phyloP scores from a whole-genome alignment of 495 filamentous ascomycete species.

The Aspergillus sparsus region DNA sequence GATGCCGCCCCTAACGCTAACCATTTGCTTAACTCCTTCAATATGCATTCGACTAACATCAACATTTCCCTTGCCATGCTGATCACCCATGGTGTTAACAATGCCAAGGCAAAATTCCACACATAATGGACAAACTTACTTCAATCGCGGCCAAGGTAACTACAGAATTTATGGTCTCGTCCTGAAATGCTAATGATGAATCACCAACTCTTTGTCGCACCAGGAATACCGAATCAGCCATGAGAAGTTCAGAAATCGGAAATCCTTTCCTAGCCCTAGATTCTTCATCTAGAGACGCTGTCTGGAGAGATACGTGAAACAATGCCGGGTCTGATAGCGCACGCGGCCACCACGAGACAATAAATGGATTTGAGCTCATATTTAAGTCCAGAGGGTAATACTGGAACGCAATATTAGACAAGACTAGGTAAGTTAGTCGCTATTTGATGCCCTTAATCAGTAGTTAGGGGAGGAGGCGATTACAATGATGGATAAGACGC shows the following conservation, averaged over 20 bases:
- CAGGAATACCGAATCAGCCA: conserved; percentile 52
- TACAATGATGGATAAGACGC: conserved; percentile 53
- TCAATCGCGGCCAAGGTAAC: conserved; percentile 55
- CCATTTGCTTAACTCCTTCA: conserved; percentile 50
- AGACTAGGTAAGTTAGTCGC: conserved; percentile 35
- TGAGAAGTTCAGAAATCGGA: conserved; percentile 48
- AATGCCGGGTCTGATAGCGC: conserved; percentile 52
- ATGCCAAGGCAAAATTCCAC: not conserved
- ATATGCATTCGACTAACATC: conserved; percentile 48
- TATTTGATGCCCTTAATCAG: not conserved
- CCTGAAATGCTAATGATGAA: conserved; percentile 47
- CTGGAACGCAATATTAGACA: conserved; percentile 55
- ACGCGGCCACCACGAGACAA: conserved; percentile 57
- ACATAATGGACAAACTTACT: conserved; percentile 30
- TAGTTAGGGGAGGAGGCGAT: conserved; percentile 13
- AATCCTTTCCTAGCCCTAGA: conserved; percentile 49
- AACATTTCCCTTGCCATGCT: conserved; percentile 54
- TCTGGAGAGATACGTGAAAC: conserved; percentile 55
- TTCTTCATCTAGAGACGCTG: conserved; percentile 56
- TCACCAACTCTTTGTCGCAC: conserved; percentile 47
- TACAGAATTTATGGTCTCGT: conserved; percentile 56
- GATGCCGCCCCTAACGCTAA: conserved; percentile 51
- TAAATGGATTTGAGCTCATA: conserved; percentile 50
- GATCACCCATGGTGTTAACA: not conserved
- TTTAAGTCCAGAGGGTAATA: conserved; percentile 56